Conservation (phyloP, 2,329 filamentous ascomycete genomes). For the Xylariaceae sp. region DNA sequence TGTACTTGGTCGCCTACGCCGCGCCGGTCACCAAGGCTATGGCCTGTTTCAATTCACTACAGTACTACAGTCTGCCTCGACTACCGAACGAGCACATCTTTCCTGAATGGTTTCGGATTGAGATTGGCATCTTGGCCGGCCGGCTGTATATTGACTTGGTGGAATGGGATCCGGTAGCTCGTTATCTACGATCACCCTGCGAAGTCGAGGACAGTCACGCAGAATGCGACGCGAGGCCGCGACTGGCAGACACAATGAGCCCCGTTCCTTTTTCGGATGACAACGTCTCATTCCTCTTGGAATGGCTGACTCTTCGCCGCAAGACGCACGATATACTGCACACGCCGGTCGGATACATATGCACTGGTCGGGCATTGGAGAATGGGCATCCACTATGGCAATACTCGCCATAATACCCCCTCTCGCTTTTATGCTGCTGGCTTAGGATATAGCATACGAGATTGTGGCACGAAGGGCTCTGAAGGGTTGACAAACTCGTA, state of each 20-base stretch:
- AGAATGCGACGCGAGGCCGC: constrained; percentile 4
- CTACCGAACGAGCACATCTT: constrained; percentile 38
- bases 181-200: too few species aligned
- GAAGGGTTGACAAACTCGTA: too few species aligned
- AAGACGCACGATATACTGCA: constrained; percentile 57
- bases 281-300: constrained; percentile 48
- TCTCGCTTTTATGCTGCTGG: too few species aligned
- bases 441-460: too few species aligned
- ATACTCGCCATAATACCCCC: too few species aligned
- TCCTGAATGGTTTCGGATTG: constrained; percentile 53
- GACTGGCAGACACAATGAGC: not conserved
- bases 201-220: too few species aligned
- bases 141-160: constrained; percentile 56
- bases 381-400: too few species aligned
- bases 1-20: constrained; percentile 56
- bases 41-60: constrained; percentile 54
- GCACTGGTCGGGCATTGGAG: constrained; percentile 38
- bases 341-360: constrained; percentile 59
- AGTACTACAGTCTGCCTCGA: constrained; percentile 51
- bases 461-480: too few species aligned
- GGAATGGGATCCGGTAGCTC: constrained; percentile 40
- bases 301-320: constrained; percentile 55
- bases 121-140: constrained; percentile 61
- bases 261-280: constrained; percentile 23
- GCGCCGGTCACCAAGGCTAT: constrained; percentile 61